These are phyloP conservation scores for Agastache rugosa DNA, from an alignment of 257 asterid genomes.

Conservation along the genomic window DNA sequence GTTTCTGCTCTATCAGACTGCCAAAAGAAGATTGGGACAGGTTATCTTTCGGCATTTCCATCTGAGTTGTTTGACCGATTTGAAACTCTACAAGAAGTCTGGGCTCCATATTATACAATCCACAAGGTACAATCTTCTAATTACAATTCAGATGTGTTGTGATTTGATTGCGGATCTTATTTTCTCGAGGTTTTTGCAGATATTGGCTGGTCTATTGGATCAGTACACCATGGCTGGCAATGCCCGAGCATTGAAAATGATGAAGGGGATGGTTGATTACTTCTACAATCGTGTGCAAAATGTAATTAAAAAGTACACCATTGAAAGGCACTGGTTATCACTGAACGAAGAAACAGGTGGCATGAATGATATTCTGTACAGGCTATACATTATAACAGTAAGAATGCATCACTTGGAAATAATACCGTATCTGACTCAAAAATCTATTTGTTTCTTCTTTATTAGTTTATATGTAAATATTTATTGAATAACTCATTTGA, in stretches of 20 bases:
- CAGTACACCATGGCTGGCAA: slow-evolving; percentile 68
- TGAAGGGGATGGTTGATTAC: slow-evolving; percentile 85
- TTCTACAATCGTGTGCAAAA: slow-evolving; percentile 76
- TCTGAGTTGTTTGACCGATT: slow-evolving; percentile 74
- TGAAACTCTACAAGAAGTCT: slow-evolving; percentile 70
- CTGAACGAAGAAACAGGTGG: slow-evolving; percentile 97
- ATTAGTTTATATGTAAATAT: background rate
- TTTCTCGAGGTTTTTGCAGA: slow-evolving; percentile 48
- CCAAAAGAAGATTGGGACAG: slow-evolving; percentile 73
- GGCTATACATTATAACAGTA: slow-evolving; percentile 70
- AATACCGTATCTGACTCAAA: slow-evolving; percentile 30
- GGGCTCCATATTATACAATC: slow-evolving; percentile 97
- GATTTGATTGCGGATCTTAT: slow-evolving; percentile 29
- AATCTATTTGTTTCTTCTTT: background rate
- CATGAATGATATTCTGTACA: slow-evolving; percentile 93
- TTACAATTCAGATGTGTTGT: background rate
- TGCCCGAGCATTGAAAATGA: slow-evolving; percentile 60
- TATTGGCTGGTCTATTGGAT: slow-evolving; percentile 94
- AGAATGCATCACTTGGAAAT: background rate
- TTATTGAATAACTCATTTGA: background rate
- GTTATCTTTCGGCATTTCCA: slow-evolving; percentile 96
- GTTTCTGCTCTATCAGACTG: slow-evolving; percentile 66
- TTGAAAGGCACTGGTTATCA: slow-evolving; percentile 85
- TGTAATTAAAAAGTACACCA: slow-evolving; percentile 62
- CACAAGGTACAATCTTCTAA: slow-evolving; percentile 72